Percentiles rank a stretch among this genome's conserved stretches.
Evolutionary conservation across 2,329 filamentous ascomycete species (phyloP).

Genomic region (Aspergillus flavus): DNA sequence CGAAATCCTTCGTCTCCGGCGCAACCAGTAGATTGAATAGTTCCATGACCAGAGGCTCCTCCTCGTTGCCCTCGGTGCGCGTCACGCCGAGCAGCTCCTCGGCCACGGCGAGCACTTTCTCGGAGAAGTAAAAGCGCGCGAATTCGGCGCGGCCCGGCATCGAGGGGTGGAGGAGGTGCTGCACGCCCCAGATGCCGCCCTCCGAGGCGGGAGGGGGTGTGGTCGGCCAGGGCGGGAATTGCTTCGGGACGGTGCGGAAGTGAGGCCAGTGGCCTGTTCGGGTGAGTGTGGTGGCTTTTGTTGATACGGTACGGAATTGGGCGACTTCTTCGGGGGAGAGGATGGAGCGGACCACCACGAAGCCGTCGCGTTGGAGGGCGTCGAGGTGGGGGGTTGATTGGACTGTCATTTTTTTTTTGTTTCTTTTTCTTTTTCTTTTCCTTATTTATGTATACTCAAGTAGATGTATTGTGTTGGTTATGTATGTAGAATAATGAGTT

Average conservation of each 20-base stretch:
- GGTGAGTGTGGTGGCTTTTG: slow-evolving; percentile 61
- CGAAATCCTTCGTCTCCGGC: slow-evolving; percentile 68
- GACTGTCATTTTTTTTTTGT: slow-evolving; percentile 16
- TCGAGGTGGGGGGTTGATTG: slow-evolving; percentile 45
- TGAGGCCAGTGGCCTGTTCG: slow-evolving; percentile 76
- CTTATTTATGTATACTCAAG: neutral
- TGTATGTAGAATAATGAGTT: neutral
- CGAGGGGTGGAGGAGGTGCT: slow-evolving; percentile 77
- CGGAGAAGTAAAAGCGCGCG: slow-evolving; percentile 71
- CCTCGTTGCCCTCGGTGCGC: slow-evolving; percentile 41
- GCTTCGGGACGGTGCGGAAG: slow-evolving; percentile 82
- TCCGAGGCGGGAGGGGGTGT: slow-evolving; percentile 49
- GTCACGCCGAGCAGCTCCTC: slow-evolving; percentile 61
- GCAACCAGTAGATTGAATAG: slow-evolving; percentile 83
- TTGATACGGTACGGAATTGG: slow-evolving; percentile 62
- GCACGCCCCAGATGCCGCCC: slow-evolving; percentile 83
- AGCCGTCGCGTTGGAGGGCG: slow-evolving; percentile 71
- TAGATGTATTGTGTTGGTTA: neutral
- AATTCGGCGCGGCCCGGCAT: slow-evolving; percentile 66
- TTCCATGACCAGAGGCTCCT: slow-evolving; percentile 78
- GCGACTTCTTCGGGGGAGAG: slow-evolving; percentile 60
- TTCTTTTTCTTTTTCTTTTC: neutral
- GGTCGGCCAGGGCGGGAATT: slow-evolving; percentile 84
- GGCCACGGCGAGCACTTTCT: slow-evolving; percentile 63
- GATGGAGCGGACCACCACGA: slow-evolving; percentile 70